phyloP scores from a whole-genome alignment of 2,329 filamentous ascomycete genomes.

The Nemania sp. region DNA sequence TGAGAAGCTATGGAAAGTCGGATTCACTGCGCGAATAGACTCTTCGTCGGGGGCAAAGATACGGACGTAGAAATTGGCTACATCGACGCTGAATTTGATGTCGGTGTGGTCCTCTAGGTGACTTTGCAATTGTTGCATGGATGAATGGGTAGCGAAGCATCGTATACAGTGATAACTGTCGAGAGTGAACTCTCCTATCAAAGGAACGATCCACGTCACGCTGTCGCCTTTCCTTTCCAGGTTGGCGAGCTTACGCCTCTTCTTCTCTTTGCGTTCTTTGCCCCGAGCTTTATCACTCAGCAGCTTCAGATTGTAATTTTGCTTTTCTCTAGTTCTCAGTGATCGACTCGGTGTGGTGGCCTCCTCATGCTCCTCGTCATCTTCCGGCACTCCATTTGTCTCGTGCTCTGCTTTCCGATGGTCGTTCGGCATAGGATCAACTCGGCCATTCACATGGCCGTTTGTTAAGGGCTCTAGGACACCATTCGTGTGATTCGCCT shows the following conservation, averaged over 20 bases:
- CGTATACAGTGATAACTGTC: constrained; percentile 55
- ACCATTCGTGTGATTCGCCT: constrained; percentile 45
- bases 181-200: constrained; percentile 49
- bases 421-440: constrained; percentile 30
- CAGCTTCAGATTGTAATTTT: constrained; percentile 62
- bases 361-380: constrained; percentile 50
- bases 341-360: constrained; percentile 57
- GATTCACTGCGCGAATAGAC: constrained; percentile 29
- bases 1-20: constrained; percentile 26
- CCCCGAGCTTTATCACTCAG: constrained; percentile 61
- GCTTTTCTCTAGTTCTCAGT: constrained; percentile 52
- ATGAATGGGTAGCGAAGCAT: constrained; percentile 53
- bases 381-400: constrained; percentile 28
- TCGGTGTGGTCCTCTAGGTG: constrained; percentile 54
- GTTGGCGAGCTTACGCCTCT: constrained; percentile 39
- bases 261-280: constrained; percentile 51
- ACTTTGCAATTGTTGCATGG: constrained; percentile 51
- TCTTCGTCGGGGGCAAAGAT: constrained; percentile 35
- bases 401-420: constrained; percentile 31
- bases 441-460: constrained; percentile 39
- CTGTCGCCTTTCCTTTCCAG: constrained; percentile 36
- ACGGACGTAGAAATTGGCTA: constrained; percentile 31
- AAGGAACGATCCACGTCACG: constrained; percentile 51
- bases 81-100: constrained; percentile 48
- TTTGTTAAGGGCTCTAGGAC: constrained; percentile 39